phyloP scores from a whole-genome alignment of 495 filamentous ascomycete species.

The Cercophora scortea region DNA sequence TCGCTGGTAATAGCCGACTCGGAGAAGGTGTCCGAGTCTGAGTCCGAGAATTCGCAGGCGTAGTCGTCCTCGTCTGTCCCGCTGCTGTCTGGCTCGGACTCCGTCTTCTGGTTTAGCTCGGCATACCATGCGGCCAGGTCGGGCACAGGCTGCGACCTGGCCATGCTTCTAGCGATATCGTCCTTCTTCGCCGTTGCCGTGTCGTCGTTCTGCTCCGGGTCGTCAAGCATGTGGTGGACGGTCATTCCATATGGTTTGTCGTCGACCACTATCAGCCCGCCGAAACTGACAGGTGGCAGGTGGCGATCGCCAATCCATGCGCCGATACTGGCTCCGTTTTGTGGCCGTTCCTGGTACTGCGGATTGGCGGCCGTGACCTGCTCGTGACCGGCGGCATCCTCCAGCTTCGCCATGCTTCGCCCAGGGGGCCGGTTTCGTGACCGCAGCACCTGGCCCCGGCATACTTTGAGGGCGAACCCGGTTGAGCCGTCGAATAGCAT shows the following conservation, averaged over 20 bases:
- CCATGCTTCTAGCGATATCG: slow-evolving; percentile 17
- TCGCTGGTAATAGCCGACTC: slow-evolving; percentile 40
- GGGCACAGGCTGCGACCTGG: slow-evolving; percentile 5
- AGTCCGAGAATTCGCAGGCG: slow-evolving; percentile 46
- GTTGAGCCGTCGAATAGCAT: slow-evolving; percentile 51
- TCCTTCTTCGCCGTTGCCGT: slow-evolving; percentile 21
- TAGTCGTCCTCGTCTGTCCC: slow-evolving; percentile 26
- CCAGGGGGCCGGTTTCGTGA: slow-evolving; percentile 43
- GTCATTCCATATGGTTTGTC: slow-evolving; percentile 82
- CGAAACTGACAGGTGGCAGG: slow-evolving; percentile 81
- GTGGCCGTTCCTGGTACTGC: slow-evolving; percentile 63
- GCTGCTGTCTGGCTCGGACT: slow-evolving; percentile 31
- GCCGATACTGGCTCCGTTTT: slow-evolving; percentile 87
- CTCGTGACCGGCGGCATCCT: slow-evolving; percentile 15
- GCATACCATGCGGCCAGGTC: slow-evolving; percentile 27
- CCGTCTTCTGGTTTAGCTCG: slow-evolving; percentile 20
- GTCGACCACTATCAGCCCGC: slow-evolving; percentile 79
- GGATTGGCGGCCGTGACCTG: slow-evolving; percentile 45
- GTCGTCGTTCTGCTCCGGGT: slow-evolving; percentile 56
- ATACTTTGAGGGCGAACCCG: slow-evolving; percentile 50
- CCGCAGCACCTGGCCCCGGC: slow-evolving; percentile 61
- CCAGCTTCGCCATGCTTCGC: slow-evolving; percentile 28
- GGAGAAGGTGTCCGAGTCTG: slow-evolving; percentile 43
- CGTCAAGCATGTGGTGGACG: slow-evolving; percentile 91
- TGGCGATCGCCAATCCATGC: slow-evolving; percentile 79